phyloP scores from a whole-genome alignment of 345 rosid genomes.

The Boechera retrofracta region DNA sequence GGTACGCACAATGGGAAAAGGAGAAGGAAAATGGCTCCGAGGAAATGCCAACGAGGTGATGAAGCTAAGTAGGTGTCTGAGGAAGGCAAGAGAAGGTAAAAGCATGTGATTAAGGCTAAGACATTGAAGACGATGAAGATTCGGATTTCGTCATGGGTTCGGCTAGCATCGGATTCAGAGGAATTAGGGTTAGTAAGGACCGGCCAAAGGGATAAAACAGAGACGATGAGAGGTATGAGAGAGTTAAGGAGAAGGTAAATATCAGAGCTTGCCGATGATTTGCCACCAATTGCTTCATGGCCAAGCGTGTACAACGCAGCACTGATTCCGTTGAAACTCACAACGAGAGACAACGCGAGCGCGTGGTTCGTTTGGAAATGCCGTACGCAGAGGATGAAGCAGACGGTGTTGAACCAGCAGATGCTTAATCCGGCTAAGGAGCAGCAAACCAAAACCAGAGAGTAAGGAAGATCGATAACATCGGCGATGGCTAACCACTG shows the following conservation, averaged over 20 bases:
- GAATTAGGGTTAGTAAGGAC: constrained; percentile 53
- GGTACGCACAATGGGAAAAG: constrained; percentile 67
- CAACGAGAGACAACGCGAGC: constrained; percentile 73
- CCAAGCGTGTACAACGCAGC: constrained; percentile 73
- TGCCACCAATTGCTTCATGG: constrained; percentile 58
- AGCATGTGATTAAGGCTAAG: constrained; percentile 68
- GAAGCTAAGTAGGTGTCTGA: constrained; percentile 50
- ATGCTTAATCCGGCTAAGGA: constrained; percentile 82
- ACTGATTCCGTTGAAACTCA: constrained; percentile 74
- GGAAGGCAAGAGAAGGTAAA: constrained; percentile 70
- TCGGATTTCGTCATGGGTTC: constrained; percentile 45
- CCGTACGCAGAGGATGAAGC: constrained; percentile 72
- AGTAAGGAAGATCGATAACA: constrained; percentile 58
- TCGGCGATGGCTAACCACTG: constrained; percentile 70
- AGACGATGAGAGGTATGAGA: constrained; percentile 56
- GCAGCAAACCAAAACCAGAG: constrained; percentile 70
- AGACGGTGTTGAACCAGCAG: constrained; percentile 91
- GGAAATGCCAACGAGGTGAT: constrained; percentile 60
- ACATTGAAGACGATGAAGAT: constrained; percentile 58
- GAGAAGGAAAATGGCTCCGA: constrained; percentile 61
- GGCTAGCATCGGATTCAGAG: constrained; percentile 33
- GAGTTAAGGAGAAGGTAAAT: constrained; percentile 71
- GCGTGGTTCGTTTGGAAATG: constrained; percentile 66
- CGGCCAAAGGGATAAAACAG: constrained; percentile 60
- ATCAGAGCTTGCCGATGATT: constrained; percentile 42